These are phyloP conservation scores for Amylostereum areolatum DNA, from an alignment of 1,284 basidiomycete species.

Conservation along the genomic window DNA sequence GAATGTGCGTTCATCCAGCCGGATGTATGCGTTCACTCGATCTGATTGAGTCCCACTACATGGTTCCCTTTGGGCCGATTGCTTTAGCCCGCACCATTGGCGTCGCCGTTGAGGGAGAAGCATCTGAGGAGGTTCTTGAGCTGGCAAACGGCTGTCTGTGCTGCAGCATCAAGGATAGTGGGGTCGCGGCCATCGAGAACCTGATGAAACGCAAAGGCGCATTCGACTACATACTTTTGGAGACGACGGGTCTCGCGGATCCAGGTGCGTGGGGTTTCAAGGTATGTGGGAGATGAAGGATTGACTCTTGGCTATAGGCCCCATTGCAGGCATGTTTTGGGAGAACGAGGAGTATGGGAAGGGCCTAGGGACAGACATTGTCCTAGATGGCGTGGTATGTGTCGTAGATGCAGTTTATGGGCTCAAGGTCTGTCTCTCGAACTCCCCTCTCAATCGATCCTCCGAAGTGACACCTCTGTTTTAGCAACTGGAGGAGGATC, in stretches of 20 bases:
- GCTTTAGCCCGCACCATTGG: slow-evolving; percentile 67
- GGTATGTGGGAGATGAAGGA: not conserved
- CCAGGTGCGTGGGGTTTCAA: slow-evolving; percentile 48
- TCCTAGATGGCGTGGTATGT: slow-evolving; percentile 84
- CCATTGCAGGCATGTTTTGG: slow-evolving; percentile 89
- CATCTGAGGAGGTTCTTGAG: slow-evolving; percentile 78
- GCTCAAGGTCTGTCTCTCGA: slow-evolving; percentile 45
- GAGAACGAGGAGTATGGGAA: slow-evolving; percentile 82
- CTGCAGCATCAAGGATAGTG: slow-evolving; percentile 90
- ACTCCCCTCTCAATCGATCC: not conserved
- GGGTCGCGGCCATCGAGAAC: slow-evolving; percentile 87
- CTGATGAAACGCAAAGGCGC: slow-evolving; percentile 76
- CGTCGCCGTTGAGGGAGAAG: slow-evolving; percentile 55
- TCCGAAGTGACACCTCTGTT: slow-evolving; percentile 1
- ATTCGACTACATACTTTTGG: slow-evolving; percentile 90
- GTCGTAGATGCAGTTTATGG: slow-evolving; percentile 89
- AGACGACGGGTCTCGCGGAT: slow-evolving; percentile 92
- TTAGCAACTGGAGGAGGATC: slow-evolving; percentile 82
- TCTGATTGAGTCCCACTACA: not conserved
- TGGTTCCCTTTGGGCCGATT: too few species aligned
- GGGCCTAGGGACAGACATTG: slow-evolving; percentile 65
- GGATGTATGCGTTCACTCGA: slow-evolving; percentile 4
- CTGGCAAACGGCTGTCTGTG: slow-evolving; percentile 92
- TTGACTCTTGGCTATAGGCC: slow-evolving; percentile 38
- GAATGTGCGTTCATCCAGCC: slow-evolving; percentile 17